phyloP scores from a whole-genome alignment of 495 filamentous ascomycete species.

The Penicillium nucicola region DNA sequence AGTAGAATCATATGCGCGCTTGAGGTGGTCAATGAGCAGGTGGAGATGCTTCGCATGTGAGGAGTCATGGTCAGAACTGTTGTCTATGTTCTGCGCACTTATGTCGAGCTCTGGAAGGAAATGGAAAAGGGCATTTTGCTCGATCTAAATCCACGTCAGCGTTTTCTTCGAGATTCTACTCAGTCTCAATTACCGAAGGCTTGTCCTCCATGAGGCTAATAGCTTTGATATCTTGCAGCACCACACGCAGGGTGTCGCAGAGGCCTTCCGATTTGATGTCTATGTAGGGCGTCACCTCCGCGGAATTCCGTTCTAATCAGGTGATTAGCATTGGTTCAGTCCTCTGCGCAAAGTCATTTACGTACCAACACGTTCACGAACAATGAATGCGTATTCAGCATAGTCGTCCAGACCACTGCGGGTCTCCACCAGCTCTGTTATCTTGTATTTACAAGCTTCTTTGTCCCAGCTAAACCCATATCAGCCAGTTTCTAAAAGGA shows the following conservation, averaged over 20 bases:
- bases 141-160: constrained; percentile 24
- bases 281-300: constrained; percentile 18
- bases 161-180: constrained; percentile 6
- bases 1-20: constrained; percentile 30
- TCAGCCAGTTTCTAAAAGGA: constrained; percentile 11
- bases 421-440: constrained; percentile 10
- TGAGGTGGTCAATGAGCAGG: constrained; percentile 39
- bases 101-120: constrained; percentile 30
- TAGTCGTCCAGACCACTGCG: constrained; percentile 15
- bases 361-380: constrained; percentile 24
- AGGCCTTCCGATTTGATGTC: constrained; percentile 30
- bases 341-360: constrained; percentile 5
- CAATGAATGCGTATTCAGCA: constrained; percentile 24
- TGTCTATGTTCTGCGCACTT: constrained; percentile 6
- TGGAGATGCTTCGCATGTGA: constrained; percentile 26
- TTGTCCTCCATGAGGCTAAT: constrained; percentile 28
- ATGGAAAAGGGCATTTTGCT: constrained; percentile 31
- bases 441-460: constrained; percentile 26
- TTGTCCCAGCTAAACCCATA: constrained; percentile 23
- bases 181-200: constrained; percentile 17
- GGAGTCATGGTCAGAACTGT: constrained; percentile 2
- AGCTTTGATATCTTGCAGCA: constrained; percentile 27
- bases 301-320: constrained; percentile 19
- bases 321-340: constrained; percentile 7
- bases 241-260: constrained; percentile 26